Evolutionary conservation across 192 early-diverging fungal genomes (phyloP).

Genomic region (Lobosporangium transversale): DNA sequence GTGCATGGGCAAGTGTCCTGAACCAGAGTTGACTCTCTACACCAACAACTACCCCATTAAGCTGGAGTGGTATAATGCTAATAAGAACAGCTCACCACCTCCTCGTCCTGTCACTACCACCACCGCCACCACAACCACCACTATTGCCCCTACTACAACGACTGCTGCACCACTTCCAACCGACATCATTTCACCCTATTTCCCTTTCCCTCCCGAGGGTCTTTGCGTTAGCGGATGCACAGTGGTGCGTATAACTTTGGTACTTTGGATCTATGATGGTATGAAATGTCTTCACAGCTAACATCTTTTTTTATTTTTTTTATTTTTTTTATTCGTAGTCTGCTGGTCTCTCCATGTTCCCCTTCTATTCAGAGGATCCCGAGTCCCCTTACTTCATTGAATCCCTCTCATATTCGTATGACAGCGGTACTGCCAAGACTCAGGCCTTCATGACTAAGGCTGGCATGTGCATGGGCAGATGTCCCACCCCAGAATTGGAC

Average conservation of each 20-base stretch:
- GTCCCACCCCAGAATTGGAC: conserved; percentile 1
- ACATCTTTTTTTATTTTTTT: conserved; percentile 1
- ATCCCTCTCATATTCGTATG: conserved; percentile 22
- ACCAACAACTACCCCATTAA: conserved; percentile 3
- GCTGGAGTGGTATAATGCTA: conserved; percentile 12
- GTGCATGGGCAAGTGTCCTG: conserved; percentile 14
- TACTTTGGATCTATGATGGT: too few relatives aligned
- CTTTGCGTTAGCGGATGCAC: conserved; percentile 5
- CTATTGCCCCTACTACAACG: not conserved
- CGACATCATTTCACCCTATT: not conserved
- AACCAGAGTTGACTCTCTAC: conserved; percentile 1
- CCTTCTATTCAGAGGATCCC: not conserved
- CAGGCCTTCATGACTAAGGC: conserved; percentile 14
- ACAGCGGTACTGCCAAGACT: conserved; percentile 14
- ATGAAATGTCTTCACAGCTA: too few relatives aligned
- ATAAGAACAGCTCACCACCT: conserved; percentile 14
- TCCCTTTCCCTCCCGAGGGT: conserved; percentile 18
- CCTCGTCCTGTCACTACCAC: not conserved
- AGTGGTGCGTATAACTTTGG: not conserved
- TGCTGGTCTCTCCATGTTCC: not conserved
- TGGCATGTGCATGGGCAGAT: conserved; percentile 16
- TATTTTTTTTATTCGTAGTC: not conserved
- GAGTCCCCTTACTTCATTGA: conserved; percentile 18
- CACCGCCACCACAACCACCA: not conserved
- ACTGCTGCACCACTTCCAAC: conserved; percentile 1